phyloP scores from a whole-genome alignment of 805 yeast genomes.

The Kuraishia floccosa region DNA sequence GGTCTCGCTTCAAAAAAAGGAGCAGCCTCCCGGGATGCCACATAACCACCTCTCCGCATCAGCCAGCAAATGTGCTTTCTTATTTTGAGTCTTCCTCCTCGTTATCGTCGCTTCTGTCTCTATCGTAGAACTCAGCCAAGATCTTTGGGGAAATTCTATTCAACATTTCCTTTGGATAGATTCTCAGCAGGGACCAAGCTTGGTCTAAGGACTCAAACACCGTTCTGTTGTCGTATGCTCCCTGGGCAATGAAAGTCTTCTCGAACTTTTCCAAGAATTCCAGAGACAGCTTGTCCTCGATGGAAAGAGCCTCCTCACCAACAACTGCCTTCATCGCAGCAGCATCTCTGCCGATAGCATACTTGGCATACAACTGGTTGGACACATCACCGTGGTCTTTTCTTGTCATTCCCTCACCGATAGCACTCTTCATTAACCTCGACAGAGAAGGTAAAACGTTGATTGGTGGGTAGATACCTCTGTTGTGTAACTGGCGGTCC shows the following conservation, averaged over 20 bases:
- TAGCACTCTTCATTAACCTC: slow-evolving; percentile 98
- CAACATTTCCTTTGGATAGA: slow-evolving; percentile 97
- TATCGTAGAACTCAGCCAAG: slow-evolving; percentile 88
- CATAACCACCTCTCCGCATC: no score
- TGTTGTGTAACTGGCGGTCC: slow-evolving; percentile 92
- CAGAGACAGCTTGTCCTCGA: slow-evolving; percentile 93
- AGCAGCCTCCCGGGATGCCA: no score
- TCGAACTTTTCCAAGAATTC: slow-evolving; percentile 98
- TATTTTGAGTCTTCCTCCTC: no score
- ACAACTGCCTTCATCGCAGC: slow-evolving; percentile 99
- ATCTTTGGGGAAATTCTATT: slow-evolving; percentile 98
- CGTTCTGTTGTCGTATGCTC: slow-evolving; percentile 93
- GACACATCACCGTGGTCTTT: slow-evolving; percentile 99
- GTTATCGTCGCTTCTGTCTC: slow-evolving; percentile 60
- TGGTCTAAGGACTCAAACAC: slow-evolving; percentile 92
- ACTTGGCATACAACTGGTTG: slow-evolving; percentile 96
- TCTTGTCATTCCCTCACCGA: slow-evolving; percentile 99
- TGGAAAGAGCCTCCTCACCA: slow-evolving; percentile 98
- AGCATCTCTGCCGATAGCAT: slow-evolving; percentile 99
- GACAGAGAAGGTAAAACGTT: slow-evolving; percentile 96
- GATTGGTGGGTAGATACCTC: slow-evolving; percentile 98
- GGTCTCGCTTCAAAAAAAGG: no score
- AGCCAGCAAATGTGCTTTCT: no score
- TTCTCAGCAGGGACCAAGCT: slow-evolving; percentile 97
- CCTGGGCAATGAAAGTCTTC: slow-evolving; percentile 89